Evolutionary conservation across 768 basidiomycete species (phyloP).

Genomic region (Phallus indusiatus): DNA sequence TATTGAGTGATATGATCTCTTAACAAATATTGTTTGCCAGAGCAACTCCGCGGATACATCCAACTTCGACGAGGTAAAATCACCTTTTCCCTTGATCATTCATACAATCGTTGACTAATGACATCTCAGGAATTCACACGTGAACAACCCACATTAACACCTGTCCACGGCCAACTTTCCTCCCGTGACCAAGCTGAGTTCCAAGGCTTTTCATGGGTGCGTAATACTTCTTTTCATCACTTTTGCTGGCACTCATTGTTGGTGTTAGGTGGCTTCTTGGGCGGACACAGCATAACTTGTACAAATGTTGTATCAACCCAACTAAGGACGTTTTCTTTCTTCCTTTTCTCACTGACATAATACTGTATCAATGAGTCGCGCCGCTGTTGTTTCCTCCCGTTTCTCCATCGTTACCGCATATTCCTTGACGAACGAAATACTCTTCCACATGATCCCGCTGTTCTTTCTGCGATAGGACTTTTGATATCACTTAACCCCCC

Average conservation of each 20-base stretch:
- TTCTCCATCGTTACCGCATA: no score
- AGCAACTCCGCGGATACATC: constrained; percentile 73
- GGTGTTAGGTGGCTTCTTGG: constrained; percentile 7
- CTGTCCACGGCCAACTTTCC: constrained; percentile 90
- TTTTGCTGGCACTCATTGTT: background rate
- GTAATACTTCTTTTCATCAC: background rate
- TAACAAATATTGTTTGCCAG: constrained; percentile 28
- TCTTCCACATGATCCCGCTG: no score
- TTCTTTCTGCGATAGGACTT: no score
- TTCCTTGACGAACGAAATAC: no score
- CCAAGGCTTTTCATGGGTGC: constrained; percentile 92
- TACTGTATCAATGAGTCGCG: no score
- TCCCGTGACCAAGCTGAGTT: constrained; percentile 90
- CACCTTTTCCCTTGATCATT: background rate
- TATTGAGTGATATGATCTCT: background rate
- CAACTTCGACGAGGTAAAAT: constrained; percentile 22
- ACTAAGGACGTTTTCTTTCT: no score
- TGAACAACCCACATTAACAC: constrained; percentile 95
- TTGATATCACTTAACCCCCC: no score
- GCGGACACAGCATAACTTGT: background rate
- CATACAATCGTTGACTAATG: constrained; percentile 33
- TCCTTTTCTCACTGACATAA: no score
- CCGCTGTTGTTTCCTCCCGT: no score
- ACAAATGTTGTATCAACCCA: background rate
- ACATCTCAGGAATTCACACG: constrained; percentile 95